phyloP scores from a whole-genome alignment of 495 filamentous ascomycete species.

The Echria macrotheca region DNA sequence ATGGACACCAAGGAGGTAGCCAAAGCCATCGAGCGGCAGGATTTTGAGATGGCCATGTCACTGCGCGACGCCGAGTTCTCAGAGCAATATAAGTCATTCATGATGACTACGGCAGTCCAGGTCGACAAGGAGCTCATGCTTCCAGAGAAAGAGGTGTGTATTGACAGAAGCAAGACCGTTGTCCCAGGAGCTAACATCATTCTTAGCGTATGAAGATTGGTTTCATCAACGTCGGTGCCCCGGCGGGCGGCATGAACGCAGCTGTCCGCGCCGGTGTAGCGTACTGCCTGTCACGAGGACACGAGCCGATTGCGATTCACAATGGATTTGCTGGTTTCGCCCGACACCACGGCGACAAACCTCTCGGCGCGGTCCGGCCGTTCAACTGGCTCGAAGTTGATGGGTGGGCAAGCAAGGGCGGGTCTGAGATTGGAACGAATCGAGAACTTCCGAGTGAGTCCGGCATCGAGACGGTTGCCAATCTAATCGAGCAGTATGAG shows the following conservation, averaged over 20 bases:
- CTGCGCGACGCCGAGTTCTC: constrained; percentile 89
- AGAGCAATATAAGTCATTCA: constrained; percentile 85
- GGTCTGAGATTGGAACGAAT: constrained; percentile 97
- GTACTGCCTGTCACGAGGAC: constrained; percentile 92
- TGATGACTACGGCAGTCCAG: constrained; percentile 69
- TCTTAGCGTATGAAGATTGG: constrained; percentile 80
- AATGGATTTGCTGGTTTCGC: constrained; percentile 96
- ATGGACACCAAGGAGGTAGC: constrained; percentile 76
- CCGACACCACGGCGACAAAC: constrained; percentile 79
- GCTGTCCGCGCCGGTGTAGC: constrained; percentile 90
- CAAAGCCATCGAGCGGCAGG: constrained; percentile 68
- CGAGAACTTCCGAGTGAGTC: constrained; percentile 82
- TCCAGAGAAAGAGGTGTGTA: constrained; percentile 64
- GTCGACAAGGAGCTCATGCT: constrained; percentile 45
- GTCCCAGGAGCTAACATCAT: constrained; percentile 16
- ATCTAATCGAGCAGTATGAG: constrained; percentile 75
- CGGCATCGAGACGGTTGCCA: constrained; percentile 75
- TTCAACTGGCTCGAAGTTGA: constrained; percentile 93
- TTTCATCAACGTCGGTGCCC: constrained; percentile 94
- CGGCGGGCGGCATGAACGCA: constrained; percentile 98
- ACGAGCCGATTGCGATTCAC: constrained; percentile 85
- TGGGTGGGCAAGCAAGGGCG: constrained; percentile 90
- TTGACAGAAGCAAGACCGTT: neutral
- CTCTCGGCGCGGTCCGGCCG: constrained; percentile 73
- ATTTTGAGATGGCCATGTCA: constrained; percentile 80